Conservation (phyloP, 2,329 filamentous ascomycete species). For the Fusarium guadeloupense region DNA sequence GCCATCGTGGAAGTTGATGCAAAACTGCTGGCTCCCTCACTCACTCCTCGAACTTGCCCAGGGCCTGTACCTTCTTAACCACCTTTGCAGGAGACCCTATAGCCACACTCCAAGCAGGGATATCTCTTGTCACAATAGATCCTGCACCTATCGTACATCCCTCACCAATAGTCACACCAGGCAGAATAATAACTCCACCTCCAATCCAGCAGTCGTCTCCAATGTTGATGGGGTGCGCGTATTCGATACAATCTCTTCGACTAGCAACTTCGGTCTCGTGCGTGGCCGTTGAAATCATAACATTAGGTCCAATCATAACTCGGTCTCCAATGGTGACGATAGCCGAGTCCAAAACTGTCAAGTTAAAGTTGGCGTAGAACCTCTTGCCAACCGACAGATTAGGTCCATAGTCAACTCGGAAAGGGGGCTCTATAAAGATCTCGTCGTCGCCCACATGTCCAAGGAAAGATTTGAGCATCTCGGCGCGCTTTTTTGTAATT, state of each 20-base stretch:
- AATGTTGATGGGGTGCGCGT: conserved; percentile 57
- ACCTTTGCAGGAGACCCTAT: conserved; percentile 50
- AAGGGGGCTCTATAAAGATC: conserved; percentile 64
- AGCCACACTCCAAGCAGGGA: conserved; percentile 50
- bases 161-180: conserved; percentile 80
- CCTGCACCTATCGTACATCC: conserved; percentile 81
- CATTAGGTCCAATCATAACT: conserved; percentile 62
- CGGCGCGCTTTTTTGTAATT: conserved; percentile 37
- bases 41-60: background rate
- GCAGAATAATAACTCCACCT: conserved; percentile 76
- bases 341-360: conserved; percentile 61
- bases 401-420: conserved; percentile 69
- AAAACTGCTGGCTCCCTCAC: no score
- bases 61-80: conserved; percentile 32
- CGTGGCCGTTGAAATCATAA: conserved; percentile 61
- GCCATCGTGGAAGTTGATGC: no score
- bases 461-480: conserved; percentile 57
- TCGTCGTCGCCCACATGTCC: conserved; percentile 56
- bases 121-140: conserved; percentile 76
- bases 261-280: conserved; percentile 61
- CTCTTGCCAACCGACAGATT: conserved; percentile 66
- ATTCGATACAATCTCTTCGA: conserved; percentile 59
- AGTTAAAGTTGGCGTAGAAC: conserved; percentile 66
- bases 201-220: conserved; percentile 73
- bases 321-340: conserved; percentile 62